Evolutionary conservation across 73 alveolate species (phyloP).

Genomic region (Stentor roeselii): DNA sequence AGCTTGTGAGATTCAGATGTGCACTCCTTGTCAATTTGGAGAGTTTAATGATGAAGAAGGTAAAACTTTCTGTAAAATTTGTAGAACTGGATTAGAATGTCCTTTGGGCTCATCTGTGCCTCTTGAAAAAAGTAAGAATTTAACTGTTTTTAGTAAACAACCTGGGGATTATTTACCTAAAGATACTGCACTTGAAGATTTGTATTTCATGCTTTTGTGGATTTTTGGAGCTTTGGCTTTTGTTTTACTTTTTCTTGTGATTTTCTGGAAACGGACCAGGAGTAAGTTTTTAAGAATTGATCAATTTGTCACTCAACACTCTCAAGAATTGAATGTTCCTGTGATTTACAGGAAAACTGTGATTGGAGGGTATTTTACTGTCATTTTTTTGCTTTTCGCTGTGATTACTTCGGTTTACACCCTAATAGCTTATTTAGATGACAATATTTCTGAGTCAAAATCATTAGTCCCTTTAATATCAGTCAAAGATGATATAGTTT

Average conservation of each 20-base stretch:
- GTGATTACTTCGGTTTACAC: not conserved
- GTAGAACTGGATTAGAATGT: not conserved
- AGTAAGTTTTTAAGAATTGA: not conserved
- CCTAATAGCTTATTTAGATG: not conserved
- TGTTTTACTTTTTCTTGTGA: too few species aligned
- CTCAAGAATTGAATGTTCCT: not conserved
- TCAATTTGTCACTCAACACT: not conserved
- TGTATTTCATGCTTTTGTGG: not conserved
- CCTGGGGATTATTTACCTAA: not conserved
- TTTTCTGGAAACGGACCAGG: not conserved
- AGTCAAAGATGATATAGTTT: not conserved
- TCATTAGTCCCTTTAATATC: not conserved
- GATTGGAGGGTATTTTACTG: not conserved
- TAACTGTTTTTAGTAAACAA: not conserved
- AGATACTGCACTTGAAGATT: not conserved
- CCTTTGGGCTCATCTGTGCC: not conserved
- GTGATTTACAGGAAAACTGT: not conserved
- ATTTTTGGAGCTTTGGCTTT: not conserved
- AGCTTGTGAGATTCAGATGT: too few species aligned
- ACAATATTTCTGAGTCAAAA: not conserved
- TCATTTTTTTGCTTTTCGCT: not conserved
- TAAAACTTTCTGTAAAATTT: not conserved
- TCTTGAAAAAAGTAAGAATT: not conserved
- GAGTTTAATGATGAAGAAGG: not conserved
- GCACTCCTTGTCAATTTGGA: not conserved